Base-by-base conservation (phyloP, 768 basidiomycete genomes). In the Lentinula boryana region DNA sequence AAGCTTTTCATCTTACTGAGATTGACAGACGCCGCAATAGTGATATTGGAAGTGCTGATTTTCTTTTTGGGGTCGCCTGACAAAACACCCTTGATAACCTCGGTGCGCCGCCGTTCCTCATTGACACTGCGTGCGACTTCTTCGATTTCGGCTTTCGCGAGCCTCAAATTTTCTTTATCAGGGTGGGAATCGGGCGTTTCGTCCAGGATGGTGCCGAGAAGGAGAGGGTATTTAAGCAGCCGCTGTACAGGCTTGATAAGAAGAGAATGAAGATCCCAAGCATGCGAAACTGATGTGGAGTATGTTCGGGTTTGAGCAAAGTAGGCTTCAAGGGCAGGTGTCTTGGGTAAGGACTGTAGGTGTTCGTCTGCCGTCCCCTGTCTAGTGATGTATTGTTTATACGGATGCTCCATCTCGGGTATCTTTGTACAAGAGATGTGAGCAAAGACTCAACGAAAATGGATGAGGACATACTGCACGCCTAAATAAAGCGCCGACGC, bases 161-260 rank as follows among this genome's bases (percentile, higher is more conserved):
- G 63, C 38, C 74, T 72, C 13, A 91, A 75, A 54, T 79, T 79
- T 33, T 75, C 76, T 66, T 86, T 87, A 73, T 93, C 91, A 0
- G 78, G 75, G 67, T 92, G 89, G 23, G 72, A 70, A 56, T 86
- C 82, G 6, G 86, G 84, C 0, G 92, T 93, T 67, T 86, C 87
- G 54, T 87, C 84, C 56, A 88, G 82, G 64, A 93, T 87, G 27
- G 90, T 84, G 27, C 76, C 74, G 36, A 99, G 84, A 32, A 99
- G 82, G 8, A 98, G 82, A 0, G 92, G 86, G 69, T 99, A 99
- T 70, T 98, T 98, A 64, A 98, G 85, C 58, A 98, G 81, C 15
- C 96, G 86, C 69, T 98, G 97, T 3, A 99, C 93, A 36, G 97
- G 97, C 73, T 98, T 98, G 73, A 99, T 98, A 62, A 99, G 87